These are phyloP conservation scores for Dissoconium aciculare DNA, from an alignment of 2,329 filamentous ascomycete species.

Conservation along the genomic window DNA sequence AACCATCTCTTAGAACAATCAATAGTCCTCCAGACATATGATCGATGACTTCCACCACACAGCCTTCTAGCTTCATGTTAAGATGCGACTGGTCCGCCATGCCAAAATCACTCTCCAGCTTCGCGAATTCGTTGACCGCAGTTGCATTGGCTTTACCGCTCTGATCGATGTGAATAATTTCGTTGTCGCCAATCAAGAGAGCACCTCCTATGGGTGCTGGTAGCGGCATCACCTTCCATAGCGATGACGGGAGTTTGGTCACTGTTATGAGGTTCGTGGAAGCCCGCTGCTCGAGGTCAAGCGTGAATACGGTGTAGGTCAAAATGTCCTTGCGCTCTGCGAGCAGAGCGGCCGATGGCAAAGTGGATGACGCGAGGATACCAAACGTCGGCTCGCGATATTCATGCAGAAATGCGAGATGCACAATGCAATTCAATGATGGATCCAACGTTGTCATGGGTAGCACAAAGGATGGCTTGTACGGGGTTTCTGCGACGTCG, in stretches of 20 bases:
- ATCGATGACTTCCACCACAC: slow-evolving; percentile 60
- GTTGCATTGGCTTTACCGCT: slow-evolving; percentile 86
- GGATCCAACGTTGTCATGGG: slow-evolving; percentile 80
- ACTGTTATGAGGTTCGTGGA: slow-evolving; percentile 88
- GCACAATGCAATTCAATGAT: slow-evolving; percentile 71
- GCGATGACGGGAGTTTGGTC: slow-evolving; percentile 67
- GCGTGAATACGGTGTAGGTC: slow-evolving; percentile 84
- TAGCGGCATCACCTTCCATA: slow-evolving; percentile 68
- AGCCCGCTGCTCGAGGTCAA: slow-evolving; percentile 83
- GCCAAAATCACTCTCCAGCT: slow-evolving; percentile 65
- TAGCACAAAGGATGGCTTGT: slow-evolving; percentile 83
- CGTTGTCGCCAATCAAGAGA: slow-evolving; percentile 72
- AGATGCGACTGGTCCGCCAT: slow-evolving; percentile 77
- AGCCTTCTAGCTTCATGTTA: slow-evolving; percentile 65
- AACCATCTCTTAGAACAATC: slow-evolving; percentile 63
- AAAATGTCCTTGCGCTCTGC: slow-evolving; percentile 69
- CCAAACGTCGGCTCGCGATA: slow-evolving; percentile 97
- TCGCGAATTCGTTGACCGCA: slow-evolving; percentile 81
- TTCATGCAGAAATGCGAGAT: slow-evolving; percentile 86
- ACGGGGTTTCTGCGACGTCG: slow-evolving; percentile 44
- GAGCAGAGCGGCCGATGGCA: slow-evolving; percentile 58
- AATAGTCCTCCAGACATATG: slow-evolving; percentile 68
- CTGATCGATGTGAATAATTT: slow-evolving; percentile 90
- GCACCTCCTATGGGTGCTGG: slow-evolving; percentile 79
- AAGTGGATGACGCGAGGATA: slow-evolving; percentile 64